Base-by-base conservation (phyloP, 305 asterid species). In the Solanum hybrid region DNA sequence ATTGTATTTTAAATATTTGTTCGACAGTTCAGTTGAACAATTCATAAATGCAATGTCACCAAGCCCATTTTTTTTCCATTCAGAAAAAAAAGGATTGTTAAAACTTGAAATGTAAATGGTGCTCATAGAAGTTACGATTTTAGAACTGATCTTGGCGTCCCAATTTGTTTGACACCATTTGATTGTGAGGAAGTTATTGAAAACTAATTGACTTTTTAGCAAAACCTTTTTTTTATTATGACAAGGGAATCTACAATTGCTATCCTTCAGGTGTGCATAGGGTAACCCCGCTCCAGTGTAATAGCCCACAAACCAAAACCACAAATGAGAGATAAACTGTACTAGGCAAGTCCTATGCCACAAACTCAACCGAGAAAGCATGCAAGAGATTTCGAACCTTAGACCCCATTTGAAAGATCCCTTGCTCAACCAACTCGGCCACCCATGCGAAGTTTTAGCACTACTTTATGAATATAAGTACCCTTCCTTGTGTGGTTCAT, bases 231-330 rank as follows among this genome's bases (percentile, higher is more conserved):
- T 20, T 56, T 56, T 9, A 37, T 51, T 51, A 51, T 51, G 22
- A 14, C 22, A 46, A 46, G 46, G 60, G 6, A 46, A 46, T 2
- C 60, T 51, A 0, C 66, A 6, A 56, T 0, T 0, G 10, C 11
- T 60, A 60, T 60, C 5, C 26, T 60, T 60, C 0, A 0, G 0
- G 26, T 60, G 11, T 0, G 5, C 71, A 20, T 0, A 60, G 5
- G 26, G 24, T 7, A 60, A 60, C 5, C 0, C 26, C 2, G 5
- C 11, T 20, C 11, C 9, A 6, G n/a, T 51, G n/a, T 16, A 6
- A 51, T 16, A 0, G n/a, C 66, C 72, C 72, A 64, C 72, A 60
- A 51, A 51, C 20, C n/a, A 51, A 60, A 56, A 56, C 9, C 24
- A 56, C 24, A 56, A 4, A 17, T 0, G 5, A 56, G 0, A 6